These are phyloP conservation scores for Fraxinus xanthoxyloides DNA, from an alignment of 305 asterid species.

Conservation along the genomic window DNA sequence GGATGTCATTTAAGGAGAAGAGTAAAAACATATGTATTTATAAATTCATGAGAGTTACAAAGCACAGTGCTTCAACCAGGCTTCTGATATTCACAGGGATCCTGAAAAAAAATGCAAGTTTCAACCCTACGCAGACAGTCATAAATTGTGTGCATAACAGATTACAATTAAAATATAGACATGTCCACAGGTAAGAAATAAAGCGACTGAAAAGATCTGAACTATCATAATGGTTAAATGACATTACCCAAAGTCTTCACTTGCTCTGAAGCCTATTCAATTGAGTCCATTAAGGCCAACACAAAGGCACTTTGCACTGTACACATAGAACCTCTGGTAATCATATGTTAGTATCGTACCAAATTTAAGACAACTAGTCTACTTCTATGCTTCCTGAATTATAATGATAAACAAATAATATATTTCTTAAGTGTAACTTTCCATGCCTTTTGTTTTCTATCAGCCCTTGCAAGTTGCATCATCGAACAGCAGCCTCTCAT, in stretches of 20 bases:
- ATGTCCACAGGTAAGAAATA: background rate
- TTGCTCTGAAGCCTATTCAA: slow-evolving; percentile 1
- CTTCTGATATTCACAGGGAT: slow-evolving; percentile 2
- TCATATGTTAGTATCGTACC: background rate
- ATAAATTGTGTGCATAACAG: background rate
- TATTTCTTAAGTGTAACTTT: background rate
- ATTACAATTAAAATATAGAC: background rate
- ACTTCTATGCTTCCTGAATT: background rate
- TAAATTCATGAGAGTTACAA: slow-evolving; percentile 5
- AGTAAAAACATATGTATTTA: slow-evolving; percentile 11
- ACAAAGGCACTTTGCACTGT: background rate
- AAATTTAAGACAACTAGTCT: background rate
- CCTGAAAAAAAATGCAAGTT: slow-evolving; percentile 14
- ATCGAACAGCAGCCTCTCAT: background rate
- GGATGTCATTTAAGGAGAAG: slow-evolving; percentile 25
- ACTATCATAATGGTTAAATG: background rate
- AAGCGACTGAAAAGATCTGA: background rate
- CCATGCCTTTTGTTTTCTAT: background rate
- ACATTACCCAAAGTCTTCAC: background rate
- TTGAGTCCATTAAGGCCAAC: background rate
- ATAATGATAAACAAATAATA: background rate
- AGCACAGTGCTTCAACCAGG: slow-evolving; percentile 10
- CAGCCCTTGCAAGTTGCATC: background rate
- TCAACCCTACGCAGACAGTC: background rate
- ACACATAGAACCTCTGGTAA: background rate